Conservation (phyloP, 768 basidiomycete genomes). For the Suillus paluster region DNA sequence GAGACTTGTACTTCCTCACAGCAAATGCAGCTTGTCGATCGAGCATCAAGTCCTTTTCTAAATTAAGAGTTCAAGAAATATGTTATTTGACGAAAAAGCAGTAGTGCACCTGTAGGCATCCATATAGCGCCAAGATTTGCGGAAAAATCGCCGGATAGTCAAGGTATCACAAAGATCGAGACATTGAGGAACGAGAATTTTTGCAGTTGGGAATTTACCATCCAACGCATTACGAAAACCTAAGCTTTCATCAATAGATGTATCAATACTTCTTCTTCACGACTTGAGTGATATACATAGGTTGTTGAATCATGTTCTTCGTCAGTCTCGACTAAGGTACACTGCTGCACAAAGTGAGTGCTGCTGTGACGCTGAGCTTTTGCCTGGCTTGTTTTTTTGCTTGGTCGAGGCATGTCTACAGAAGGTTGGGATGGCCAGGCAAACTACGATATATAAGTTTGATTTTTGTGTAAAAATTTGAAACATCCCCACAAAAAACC, state of each 20-base stretch:
- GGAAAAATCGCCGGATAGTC: constrained; percentile 23
- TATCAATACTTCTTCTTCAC: too few relatives aligned
- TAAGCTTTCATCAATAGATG: constrained; percentile 2
- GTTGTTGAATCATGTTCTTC: too few relatives aligned
- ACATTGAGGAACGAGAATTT: constrained; percentile 28
- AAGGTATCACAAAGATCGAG: constrained; percentile 17
- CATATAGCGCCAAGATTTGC: constrained; percentile 19
- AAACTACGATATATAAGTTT: too few relatives aligned
- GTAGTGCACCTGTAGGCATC: constrained; percentile 15
- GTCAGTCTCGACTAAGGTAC: too few relatives aligned
- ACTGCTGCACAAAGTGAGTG: too few relatives aligned
- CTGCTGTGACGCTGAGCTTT: too few relatives aligned
- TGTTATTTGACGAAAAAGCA: not conserved
- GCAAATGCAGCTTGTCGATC: constrained; percentile 14
- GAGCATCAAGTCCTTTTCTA: constrained; percentile 18
- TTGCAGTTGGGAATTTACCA: constrained; percentile 27
- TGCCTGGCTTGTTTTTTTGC: too few relatives aligned
- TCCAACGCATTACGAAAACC: constrained; percentile 25
- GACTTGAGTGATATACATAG: too few relatives aligned
- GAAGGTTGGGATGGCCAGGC: too few relatives aligned
- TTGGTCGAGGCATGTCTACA: too few relatives aligned
- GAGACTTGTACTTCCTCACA: constrained; percentile 20
- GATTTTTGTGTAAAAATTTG: too few relatives aligned
- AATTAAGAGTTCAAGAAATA: not conserved
- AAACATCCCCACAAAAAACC: too few relatives aligned